Evolutionary conservation across 495 filamentous ascomycete species (phyloP), one percentile per base, ranked within the genome.

Genomic region (Aspergillus heteromorphus): DNA sequence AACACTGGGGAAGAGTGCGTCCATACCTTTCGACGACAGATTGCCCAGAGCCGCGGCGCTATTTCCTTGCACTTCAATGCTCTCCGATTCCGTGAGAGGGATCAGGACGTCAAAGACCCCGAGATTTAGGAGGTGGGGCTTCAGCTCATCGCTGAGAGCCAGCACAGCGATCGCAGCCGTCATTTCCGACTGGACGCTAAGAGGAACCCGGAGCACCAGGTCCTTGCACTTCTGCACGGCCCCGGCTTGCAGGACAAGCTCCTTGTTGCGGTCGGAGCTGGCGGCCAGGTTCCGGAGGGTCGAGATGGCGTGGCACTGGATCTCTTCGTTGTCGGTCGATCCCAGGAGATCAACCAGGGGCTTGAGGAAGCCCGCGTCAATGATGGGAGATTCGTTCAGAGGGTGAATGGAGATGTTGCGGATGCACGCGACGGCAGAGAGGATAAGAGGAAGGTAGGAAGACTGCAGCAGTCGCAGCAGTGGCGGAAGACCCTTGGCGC

Each of bases 161-260:
- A 98, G 78, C n/a, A 98, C 93, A 41, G 93, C 93, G 67, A 98
- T 97, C 2, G 93, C 93, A 23, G 93, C 93, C 20, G 93, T 98
- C 93, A 98, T 98, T 71, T 98, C 93, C 18, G 91, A 96, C 65
- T 98, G 93, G 5, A 98, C 93, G 36, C 86, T 92, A 43, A 97
- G 79, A 0, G 95, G 91, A 21, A 97, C 93, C 40, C 95, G 84
- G 11, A 98, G 78, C 17, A 98, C 92, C 38, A 98, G 79, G 62
- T 97, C 88, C 71, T 96, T 97, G 82, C 93, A 98, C 64, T 97
- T 97, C 65, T 97, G 91, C 41, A 98, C 93, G 16, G 93, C 93
- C 14, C 95, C 93, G 10, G 93, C 93, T 71, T 97, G 90, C 38
- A 98, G 77, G 4, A 98, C 93, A 11, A 98, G 80, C 53, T 93